phyloP scores from a whole-genome alignment of 345 rosid genomes.

The Lepidium sativum region DNA sequence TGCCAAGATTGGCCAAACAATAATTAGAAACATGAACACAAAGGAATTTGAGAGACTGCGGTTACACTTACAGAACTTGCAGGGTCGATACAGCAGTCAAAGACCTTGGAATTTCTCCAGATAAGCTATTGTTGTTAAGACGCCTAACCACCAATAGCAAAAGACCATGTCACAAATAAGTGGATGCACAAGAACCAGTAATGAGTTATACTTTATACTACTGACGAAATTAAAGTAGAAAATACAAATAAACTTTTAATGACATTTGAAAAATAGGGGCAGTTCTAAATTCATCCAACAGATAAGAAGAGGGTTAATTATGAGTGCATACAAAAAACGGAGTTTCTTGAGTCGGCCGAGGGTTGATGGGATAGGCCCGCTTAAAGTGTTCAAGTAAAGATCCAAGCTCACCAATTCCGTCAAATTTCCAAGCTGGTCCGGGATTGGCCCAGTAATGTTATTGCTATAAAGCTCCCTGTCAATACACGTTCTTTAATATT shows the following conservation, averaged over 20 bases:
- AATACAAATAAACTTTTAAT: not conserved
- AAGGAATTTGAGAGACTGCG: not conserved
- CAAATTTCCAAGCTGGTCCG: slow-evolving; percentile 80
- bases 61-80: slow-evolving; percentile 32
- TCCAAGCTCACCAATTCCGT: slow-evolving; percentile 86
- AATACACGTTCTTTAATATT: slow-evolving; percentile 4
- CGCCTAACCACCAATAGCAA: slow-evolving; percentile 28
- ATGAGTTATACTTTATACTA: not conserved
- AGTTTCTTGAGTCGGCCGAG: slow-evolving; percentile 53
- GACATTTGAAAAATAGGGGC: not conserved
- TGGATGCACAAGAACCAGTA: not conserved
- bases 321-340: slow-evolving; percentile 57
- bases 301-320: not conserved
- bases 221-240: not conserved
- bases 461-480: slow-evolving; percentile 82
- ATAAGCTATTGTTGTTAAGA: slow-evolving; percentile 31
- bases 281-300: not conserved
- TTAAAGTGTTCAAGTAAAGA: slow-evolving; percentile 66
- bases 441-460: slow-evolving; percentile 57
- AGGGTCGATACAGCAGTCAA: slow-evolving; percentile 25
- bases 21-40: not conserved
- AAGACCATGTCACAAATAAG: not conserved
- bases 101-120: slow-evolving; percentile 36
- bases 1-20: not conserved
- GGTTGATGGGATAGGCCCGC: slow-evolving; percentile 50